Base-by-base conservation (phyloP, 441 rosid species). In the Gossypium gossypioides region DNA sequence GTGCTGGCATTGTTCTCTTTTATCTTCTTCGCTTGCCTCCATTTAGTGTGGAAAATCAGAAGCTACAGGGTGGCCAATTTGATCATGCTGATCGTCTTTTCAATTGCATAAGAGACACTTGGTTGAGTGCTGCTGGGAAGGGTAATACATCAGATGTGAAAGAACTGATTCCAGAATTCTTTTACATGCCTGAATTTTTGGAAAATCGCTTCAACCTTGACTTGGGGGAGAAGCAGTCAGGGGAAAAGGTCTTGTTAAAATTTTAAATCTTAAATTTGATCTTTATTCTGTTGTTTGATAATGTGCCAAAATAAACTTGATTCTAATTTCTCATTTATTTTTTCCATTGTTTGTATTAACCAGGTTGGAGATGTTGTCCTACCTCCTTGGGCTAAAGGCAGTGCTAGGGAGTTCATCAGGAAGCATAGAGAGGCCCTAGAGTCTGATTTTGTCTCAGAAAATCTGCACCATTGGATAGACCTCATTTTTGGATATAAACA, bases 11-110 rank as follows among this genome's bases (percentile, higher is more conserved):
- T 78, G 99, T 96, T 76, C 96, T 96, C 46, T 94, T 96, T 86
- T 96, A 94, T 84, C 99, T 96, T 82, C 84, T 96, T 68, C 99
- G 99, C 67, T 82, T 96, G 79, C 99, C 99, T 48, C 99, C 99
- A 61, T 96, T 94, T 82, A 96, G 99, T 83, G 75, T 78, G 44
- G 99, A 96, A 84, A 96, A 96, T 82, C 99, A 92, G 85, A 96
- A 96, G 90, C 91, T 96, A 69, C 99, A 96, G 76, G 99, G 99
- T 24, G 99, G 99, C 72, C 98, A 96, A 82, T 96, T 96, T 67
- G 99, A 96, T 83, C 99, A 96, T 82, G 99, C 99, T 75, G 99
- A 96, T 87, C 93, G 99, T 74, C 98, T 96, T 74, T 96, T 96
- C 80, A 92, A 89, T 80, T 84, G 97, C 77, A 75, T 96, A 67